These are phyloP conservation scores for Calonectria honghensis DNA, from an alignment of 2,329 filamentous ascomycete species.

Conservation along the genomic window DNA sequence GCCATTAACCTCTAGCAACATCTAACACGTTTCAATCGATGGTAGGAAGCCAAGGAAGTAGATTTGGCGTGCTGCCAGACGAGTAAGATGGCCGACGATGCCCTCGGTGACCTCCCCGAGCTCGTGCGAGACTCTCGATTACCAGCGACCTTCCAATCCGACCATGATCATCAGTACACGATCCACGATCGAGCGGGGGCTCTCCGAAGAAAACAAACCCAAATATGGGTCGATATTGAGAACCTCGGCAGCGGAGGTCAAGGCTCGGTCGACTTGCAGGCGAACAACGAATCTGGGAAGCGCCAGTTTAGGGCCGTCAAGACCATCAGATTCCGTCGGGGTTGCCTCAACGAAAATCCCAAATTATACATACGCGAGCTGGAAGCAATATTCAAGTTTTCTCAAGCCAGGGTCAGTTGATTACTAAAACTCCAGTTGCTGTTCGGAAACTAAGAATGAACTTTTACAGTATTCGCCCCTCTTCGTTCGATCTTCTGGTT, in stretches of 20 bases:
- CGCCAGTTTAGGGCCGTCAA: slow-evolving; percentile 16
- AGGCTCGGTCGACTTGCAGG: background rate
- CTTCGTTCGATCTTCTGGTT: slow-evolving; percentile 15
- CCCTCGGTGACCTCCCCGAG: slow-evolving; percentile 18
- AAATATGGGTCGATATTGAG: background rate
- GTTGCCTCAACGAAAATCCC: background rate
- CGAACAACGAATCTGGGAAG: background rate
- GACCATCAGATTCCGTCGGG: background rate
- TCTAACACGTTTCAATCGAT: too few relatives aligned
- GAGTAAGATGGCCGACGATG: background rate
- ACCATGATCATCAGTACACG: background rate
- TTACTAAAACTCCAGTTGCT: background rate
- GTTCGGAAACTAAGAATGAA: background rate
- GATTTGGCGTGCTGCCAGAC: too few relatives aligned
- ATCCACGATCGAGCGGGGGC: background rate
- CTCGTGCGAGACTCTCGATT: slow-evolving; percentile 12
- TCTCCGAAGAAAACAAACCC: background rate
- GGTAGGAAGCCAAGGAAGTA: too few relatives aligned
- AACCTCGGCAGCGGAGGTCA: background rate
- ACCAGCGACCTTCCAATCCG: background rate
- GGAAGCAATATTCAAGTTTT: slow-evolving; percentile 25
- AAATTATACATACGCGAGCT: background rate
- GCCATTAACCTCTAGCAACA: too few relatives aligned
- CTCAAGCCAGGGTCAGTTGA: background rate
- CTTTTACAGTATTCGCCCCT: slow-evolving; percentile 8